Evolutionary conservation across 257 asterid species (phyloP).

Genomic region (Solanum stenotomum): DNA sequence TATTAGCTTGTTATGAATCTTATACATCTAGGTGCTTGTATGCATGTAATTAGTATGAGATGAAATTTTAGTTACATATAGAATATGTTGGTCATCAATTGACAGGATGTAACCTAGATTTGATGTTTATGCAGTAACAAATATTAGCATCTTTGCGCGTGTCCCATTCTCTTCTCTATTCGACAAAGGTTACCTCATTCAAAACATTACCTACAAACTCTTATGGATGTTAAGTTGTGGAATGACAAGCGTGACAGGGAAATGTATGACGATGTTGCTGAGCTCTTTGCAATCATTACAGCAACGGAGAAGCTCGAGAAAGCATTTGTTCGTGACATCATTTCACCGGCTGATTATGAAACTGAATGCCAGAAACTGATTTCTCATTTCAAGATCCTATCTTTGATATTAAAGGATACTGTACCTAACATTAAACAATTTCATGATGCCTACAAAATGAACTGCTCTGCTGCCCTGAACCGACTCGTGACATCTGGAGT

Average conservation of each 20-base stretch:
- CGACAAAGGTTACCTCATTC: not conserved
- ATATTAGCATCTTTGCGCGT: conserved; percentile 62
- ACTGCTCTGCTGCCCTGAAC: conserved; percentile 65
- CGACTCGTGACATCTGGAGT: conserved; percentile 70
- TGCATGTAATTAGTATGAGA: too few relatives aligned
- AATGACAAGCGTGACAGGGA: conserved; percentile 92
- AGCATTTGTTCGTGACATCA: conserved; percentile 67
- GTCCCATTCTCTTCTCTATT: conserved; percentile 92
- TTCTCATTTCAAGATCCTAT: conserved; percentile 70
- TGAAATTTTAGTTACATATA: too few relatives aligned
- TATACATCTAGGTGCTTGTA: too few relatives aligned
- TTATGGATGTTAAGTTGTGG: conserved; percentile 94
- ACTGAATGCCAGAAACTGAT: conserved; percentile 68
- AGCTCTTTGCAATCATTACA: conserved; percentile 77
- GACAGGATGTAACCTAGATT: not conserved
- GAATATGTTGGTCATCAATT: too few relatives aligned
- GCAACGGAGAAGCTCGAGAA: conserved; percentile 46
- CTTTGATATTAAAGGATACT: conserved; percentile 57
- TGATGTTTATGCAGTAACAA: conserved; percentile 16
- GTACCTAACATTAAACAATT: conserved; percentile 72
- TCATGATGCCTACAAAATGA: conserved; percentile 32
- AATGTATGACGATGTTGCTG: conserved; percentile 77
- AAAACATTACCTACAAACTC: not conserved
- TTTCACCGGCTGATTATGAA: conserved; percentile 53
- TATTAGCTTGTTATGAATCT: too few relatives aligned